Base-by-base conservation (phyloP, 192 early-diverging fungal genomes). In the Paraglomus brasilianum region DNA sequence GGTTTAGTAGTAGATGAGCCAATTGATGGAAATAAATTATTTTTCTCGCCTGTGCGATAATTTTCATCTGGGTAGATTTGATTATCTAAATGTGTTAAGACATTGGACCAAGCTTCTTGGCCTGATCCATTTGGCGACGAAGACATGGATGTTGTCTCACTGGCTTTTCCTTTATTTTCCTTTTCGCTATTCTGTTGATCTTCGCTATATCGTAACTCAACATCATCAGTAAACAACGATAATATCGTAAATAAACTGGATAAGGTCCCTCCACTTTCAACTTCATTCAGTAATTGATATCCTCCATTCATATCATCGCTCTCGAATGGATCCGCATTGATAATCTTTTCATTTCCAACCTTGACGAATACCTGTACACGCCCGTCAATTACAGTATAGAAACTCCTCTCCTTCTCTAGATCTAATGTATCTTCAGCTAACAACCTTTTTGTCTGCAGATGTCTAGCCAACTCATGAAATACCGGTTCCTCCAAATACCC, bases 361-460 rank as follows among this genome's bases (percentile, higher is more conserved):
- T 89, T 87, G 38, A 96, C 85, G 80, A 84, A 97, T 9, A 97
- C 91, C 75, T 96, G 92, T 48, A 99, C 90, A 66, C 85, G 81
- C 36, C 97, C 97, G 58, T 99, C 97, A 17, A 98, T 91, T 4
- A 99, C 97, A 53, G 97, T 90, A 75, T 92, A 97, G 71, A 99
- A 99, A 48, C 87, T 92, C 19, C 82, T 79, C 68, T 92, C 90
- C 56, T 88, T 85, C 30, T 92, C 91, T 43, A 80, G 75, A 71
- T 90, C 87, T 74, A 93, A 83, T 39, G 86, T 88, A 66, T 93
- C 91, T 10, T 90, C 92, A 0, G 89, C 88, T 48, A 89, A 74
- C 50, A 91, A 68, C 19, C 85, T 80, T 19, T 87, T 86, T 0
- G 90, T 92, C 75, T 94, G 92, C 53, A 96, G 80, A 71, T 95